These are phyloP conservation scores for Cladobotryum protrusum DNA, from an alignment of 2,329 filamentous ascomycete species.

Conservation along the genomic window DNA sequence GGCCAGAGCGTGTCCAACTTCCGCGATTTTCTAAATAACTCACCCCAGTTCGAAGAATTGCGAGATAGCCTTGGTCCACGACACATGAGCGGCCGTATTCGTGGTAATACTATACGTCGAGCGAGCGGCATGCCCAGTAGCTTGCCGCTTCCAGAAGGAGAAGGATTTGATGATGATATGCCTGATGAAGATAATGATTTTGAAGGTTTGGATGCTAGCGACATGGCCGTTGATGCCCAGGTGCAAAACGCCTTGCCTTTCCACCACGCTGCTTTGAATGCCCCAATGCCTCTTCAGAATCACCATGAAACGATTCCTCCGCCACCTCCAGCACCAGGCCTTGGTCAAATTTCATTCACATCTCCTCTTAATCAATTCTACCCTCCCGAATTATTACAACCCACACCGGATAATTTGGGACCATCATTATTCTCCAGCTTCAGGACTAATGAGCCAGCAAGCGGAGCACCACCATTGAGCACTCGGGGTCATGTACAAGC, in stretches of 20 bases:
- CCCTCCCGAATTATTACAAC: neutral
- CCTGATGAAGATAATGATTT: slow-evolving; percentile 40
- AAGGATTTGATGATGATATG: slow-evolving; percentile 37
- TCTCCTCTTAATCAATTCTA: slow-evolving; percentile 4
- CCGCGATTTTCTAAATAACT: slow-evolving; percentile 67
- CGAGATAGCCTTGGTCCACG: slow-evolving; percentile 27
- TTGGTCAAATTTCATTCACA: slow-evolving; percentile 19
- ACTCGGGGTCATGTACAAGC: slow-evolving; percentile 21
- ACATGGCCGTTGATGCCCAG: slow-evolving; percentile 32
- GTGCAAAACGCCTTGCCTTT: slow-evolving; percentile 20
- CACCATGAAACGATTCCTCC: slow-evolving; percentile 21
- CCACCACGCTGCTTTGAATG: slow-evolving; percentile 11
- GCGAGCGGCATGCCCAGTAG: slow-evolving; percentile 12
- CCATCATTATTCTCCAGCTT: slow-evolving; percentile 14
- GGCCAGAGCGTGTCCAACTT: slow-evolving; percentile 74
- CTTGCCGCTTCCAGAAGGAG: slow-evolving; percentile 22
- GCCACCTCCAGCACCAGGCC: slow-evolving; percentile 22
- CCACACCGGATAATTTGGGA: neutral
- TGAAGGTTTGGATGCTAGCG: slow-evolving; percentile 33
- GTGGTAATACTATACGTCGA: slow-evolving; percentile 12
- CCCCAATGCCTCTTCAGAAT: slow-evolving; percentile 6
- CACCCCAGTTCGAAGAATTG: slow-evolving; percentile 40
- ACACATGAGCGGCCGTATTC: slow-evolving; percentile 10
- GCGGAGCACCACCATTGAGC: slow-evolving; percentile 14
- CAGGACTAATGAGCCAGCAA: slow-evolving; percentile 22